Percentiles rank a stretch among this genome's conserved stretches.
These are phyloP conservation scores for Beauveria sp. DNA, from an alignment of 2,329 filamentous ascomycete species.

Conservation along the genomic window DNA sequence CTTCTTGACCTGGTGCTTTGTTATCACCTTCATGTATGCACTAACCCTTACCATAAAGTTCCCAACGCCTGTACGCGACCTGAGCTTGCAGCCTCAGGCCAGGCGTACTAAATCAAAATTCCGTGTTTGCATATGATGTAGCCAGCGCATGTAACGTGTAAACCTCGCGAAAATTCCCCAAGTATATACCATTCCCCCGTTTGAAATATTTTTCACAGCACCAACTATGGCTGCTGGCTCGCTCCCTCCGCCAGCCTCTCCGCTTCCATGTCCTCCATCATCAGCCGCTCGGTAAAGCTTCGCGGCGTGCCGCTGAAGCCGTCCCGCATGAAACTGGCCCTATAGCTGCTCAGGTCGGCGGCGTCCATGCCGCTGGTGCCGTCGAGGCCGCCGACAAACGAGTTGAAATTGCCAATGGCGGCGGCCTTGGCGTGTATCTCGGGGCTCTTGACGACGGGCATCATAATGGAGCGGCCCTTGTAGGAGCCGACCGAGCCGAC, in stretches of 20 bases:
- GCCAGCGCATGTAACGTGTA: background rate
- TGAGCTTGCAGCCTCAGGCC: background rate
- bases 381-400: slow-evolving; percentile 46
- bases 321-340: slow-evolving; percentile 31
- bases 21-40: background rate
- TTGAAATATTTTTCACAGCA: background rate
- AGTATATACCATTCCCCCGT: background rate
- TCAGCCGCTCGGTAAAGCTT: slow-evolving; percentile 41
- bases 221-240: background rate
- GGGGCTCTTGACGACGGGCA: slow-evolving; percentile 43
- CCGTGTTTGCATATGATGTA: background rate
- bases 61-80: slow-evolving; percentile 3
- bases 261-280: slow-evolving; percentile 39
- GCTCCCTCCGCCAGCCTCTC: slow-evolving; percentile 13
- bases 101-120: background rate
- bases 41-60: background rate
- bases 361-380: slow-evolving; percentile 43
- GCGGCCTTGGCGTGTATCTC: slow-evolving; percentile 41
- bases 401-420: slow-evolving; percentile 39
- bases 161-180: background rate
- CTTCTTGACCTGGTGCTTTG: background rate
- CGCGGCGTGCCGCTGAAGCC: slow-evolving; percentile 36
- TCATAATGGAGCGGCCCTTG: slow-evolving; percentile 43
- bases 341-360: slow-evolving; percentile 35
- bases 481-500: slow-evolving; percentile 44